Percentiles rank a stretch among this genome's conserved stretches.
These are phyloP conservation scores for Fonsecaea multimorphosa DNA, from an alignment of 2,329 filamentous ascomycete genomes.

Conservation along the genomic window DNA sequence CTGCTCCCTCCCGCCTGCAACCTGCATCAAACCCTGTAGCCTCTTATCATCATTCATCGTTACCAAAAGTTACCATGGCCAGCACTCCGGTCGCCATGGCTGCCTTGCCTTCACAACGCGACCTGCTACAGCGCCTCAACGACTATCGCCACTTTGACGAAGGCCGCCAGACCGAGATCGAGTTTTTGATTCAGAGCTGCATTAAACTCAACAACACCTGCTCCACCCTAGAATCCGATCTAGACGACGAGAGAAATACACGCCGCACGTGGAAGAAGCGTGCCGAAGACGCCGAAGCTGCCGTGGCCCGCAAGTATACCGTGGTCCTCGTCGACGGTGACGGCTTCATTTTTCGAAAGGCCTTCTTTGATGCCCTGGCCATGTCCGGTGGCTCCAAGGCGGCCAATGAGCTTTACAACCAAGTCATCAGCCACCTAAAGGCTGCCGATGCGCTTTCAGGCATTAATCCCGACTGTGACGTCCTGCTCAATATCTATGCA, in stretches of 20 bases:
- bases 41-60: background rate
- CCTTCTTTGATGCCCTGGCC: slow-evolving; percentile 52
- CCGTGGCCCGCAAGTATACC: slow-evolving; percentile 59
- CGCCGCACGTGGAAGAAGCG: slow-evolving; percentile 32
- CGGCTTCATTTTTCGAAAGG: slow-evolving; percentile 63
- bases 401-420: slow-evolving; percentile 34
- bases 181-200: slow-evolving; percentile 25
- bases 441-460: slow-evolving; percentile 1
- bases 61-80: background rate
- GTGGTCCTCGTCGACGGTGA: slow-evolving; percentile 68
- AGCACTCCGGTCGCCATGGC: slow-evolving; percentile 7
- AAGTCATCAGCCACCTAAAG: slow-evolving; percentile 31
- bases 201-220: slow-evolving; percentile 24
- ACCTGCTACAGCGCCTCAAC: slow-evolving; percentile 19
- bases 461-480: slow-evolving; percentile 48
- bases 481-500: slow-evolving; percentile 63
- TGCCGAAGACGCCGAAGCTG: slow-evolving; percentile 30
- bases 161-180: slow-evolving; percentile 30
- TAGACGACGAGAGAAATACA: slow-evolving; percentile 34
- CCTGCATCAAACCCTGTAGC: background rate
- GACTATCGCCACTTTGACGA: slow-evolving; percentile 32
- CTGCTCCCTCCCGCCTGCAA: background rate
- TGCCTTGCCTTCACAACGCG: slow-evolving; percentile 15
- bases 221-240: slow-evolving; percentile 43
- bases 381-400: slow-evolving; percentile 60